A percentile compares a stretch with the other conserved stretches of the same genome.
Evolutionary conservation across 805 yeast species (phyloP).

Genomic region (Debaryomyces prosopidis): DNA sequence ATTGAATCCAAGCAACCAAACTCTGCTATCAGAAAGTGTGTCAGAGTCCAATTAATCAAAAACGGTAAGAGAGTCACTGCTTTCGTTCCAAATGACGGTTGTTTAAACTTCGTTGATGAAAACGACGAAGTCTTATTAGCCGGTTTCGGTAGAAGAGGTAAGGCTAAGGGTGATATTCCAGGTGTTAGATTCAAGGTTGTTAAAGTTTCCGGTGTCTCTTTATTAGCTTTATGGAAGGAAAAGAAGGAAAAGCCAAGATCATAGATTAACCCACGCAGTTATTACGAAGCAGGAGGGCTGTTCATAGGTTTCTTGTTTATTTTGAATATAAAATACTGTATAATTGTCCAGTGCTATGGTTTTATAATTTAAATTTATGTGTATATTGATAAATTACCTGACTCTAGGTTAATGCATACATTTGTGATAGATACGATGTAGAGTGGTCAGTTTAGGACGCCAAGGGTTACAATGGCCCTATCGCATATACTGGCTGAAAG

Average conservation of each 20-base stretch:
- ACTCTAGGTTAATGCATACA: constrained; percentile 16
- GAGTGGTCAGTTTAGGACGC: too few species aligned
- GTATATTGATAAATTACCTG: constrained; percentile 19
- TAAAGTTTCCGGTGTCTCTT: constrained; percentile 99
- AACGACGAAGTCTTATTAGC: constrained; percentile 99
- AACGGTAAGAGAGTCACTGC: constrained; percentile 99
- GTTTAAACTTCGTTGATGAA: constrained; percentile 99
- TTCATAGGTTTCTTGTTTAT: constrained; percentile 6
- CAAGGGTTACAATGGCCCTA: too few species aligned
- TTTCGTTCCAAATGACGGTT: constrained; percentile 99
- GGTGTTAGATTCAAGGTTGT: constrained; percentile 99
- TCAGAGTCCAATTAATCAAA: constrained; percentile 99
- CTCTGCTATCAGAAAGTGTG: constrained; percentile 99
- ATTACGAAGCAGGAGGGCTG: constrained; percentile 1
- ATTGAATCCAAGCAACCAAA: constrained; percentile 99
- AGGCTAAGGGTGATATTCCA: constrained; percentile 99
- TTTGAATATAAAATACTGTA: constrained; percentile 1
- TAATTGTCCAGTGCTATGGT: constrained; percentile 6
- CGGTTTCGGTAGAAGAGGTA: constrained; percentile 99
- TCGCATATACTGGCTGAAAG: too few species aligned
- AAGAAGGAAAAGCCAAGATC: constrained; percentile 99
- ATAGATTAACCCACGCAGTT: constrained; percentile 41
- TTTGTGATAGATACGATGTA: constrained; percentile 4
- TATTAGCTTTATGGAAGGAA: constrained; percentile 99
- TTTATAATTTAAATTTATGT: constrained; percentile 12